phyloP scores from a whole-genome alignment of 306 rosid species.

The Arachis stenosperma region DNA sequence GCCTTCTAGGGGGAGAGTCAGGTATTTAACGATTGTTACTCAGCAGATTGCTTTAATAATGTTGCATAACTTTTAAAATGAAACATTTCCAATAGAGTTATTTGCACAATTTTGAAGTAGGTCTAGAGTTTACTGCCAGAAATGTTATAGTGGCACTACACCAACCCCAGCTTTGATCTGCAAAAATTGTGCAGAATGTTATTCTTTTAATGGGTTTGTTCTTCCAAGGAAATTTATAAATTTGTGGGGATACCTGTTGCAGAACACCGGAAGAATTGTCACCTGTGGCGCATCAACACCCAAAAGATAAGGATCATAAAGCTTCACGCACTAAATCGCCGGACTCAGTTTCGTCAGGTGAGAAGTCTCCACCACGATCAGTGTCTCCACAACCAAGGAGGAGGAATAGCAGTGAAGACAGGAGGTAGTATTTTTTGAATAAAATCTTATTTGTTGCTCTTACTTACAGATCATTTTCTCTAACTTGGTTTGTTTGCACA shows the following conservation, averaged over 20 bases:
- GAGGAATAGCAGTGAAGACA: conserved; percentile 48
- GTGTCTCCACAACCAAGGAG: conserved; percentile 56
- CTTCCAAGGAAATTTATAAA: conserved; percentile 19
- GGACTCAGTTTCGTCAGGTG: conserved; percentile 43
- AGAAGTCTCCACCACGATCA: conserved; percentile 50
- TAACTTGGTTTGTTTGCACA: conserved; percentile 16
- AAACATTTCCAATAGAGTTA: not conserved
- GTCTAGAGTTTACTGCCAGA: conserved; percentile 3
- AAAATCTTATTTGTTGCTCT: not conserved
- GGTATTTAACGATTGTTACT: conserved; percentile 45
- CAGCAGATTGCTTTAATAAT: conserved; percentile 13
- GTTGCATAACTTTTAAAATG: not conserved
- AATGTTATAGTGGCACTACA: not conserved
- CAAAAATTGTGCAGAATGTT: conserved; percentile 16
- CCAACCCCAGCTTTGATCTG: conserved; percentile 3
- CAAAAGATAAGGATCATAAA: conserved; percentile 49
- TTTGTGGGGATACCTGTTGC: conserved; percentile 37
- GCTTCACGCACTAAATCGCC: conserved; percentile 42
- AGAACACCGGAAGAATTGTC: conserved; percentile 50
- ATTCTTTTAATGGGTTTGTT: conserved; percentile 14
- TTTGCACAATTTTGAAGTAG: conserved; percentile 8
- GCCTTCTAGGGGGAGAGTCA: conserved; percentile 57
- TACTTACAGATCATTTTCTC: conserved; percentile 24
- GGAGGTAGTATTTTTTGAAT: conserved; percentile 54
- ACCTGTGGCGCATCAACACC: conserved; percentile 41